Evolutionary conservation across 2,329 filamentous ascomycete genomes (phyloP).

Genomic region (Ilyonectria destructans): DNA sequence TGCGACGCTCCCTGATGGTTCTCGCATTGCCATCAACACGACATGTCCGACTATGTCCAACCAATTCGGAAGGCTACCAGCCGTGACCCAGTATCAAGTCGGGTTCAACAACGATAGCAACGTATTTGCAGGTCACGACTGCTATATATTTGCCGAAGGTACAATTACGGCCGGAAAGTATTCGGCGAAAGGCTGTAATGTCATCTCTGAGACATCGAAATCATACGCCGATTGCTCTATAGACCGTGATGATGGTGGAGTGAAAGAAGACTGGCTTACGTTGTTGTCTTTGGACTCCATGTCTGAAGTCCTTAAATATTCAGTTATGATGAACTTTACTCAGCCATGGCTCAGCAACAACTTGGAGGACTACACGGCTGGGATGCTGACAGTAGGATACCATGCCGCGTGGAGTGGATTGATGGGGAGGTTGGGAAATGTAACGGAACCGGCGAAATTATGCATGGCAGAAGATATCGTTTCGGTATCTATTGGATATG

Average conservation of each 20-base stretch:
- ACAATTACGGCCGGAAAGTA: constrained; percentile 11
- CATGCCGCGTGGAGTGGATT: constrained; percentile 11
- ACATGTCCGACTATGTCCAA: not conserved
- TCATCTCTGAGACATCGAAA: not conserved
- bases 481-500: not conserved
- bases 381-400: constrained; percentile 5
- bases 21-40: not conserved
- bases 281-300: constrained; percentile 2
- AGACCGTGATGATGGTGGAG: not conserved
- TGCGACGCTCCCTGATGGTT: not conserved
- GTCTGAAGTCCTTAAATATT: constrained; percentile 10
- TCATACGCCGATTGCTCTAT: constrained; percentile 5
- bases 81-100: not conserved
- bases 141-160: constrained; percentile 12
- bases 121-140: not conserved
- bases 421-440: not conserved
- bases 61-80: not conserved
- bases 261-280: constrained; percentile 1
- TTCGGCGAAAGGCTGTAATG: not conserved
- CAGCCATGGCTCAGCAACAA: constrained; percentile 3
- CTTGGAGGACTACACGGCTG: constrained; percentile 1
- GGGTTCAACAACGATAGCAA: not conserved
- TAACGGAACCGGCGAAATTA: not conserved
- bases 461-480: not conserved
- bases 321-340: constrained; percentile 5